Conservation (phyloP, 2,329 filamentous ascomycete species). For the Pseudogymnoascus sp. region DNA sequence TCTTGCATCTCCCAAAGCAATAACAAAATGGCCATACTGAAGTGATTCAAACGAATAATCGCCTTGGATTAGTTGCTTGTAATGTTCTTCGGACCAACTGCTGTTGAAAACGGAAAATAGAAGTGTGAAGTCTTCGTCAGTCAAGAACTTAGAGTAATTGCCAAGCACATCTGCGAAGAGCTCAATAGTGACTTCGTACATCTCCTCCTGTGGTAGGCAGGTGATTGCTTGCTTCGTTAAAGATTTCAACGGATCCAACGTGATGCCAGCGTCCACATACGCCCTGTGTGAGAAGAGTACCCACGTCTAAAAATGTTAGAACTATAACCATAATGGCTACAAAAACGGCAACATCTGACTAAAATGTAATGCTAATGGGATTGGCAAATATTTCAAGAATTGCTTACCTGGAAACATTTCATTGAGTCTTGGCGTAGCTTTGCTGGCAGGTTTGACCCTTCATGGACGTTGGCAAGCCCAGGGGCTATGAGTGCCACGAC, state of each 20-base stretch:
- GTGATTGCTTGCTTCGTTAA: slow-evolving; percentile 52
- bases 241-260: slow-evolving; percentile 50
- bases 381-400: slow-evolving; percentile 9
- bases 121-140: slow-evolving; percentile 46
- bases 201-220: slow-evolving; percentile 48
- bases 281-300: slow-evolving; percentile 62
- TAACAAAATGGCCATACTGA: slow-evolving; percentile 58
- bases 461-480: slow-evolving; percentile 31
- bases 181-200: slow-evolving; percentile 54
- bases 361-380: slow-evolving; percentile 2
- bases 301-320: slow-evolving; percentile 49
- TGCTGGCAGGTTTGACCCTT: slow-evolving; percentile 33
- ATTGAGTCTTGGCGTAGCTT: slow-evolving; percentile 47
- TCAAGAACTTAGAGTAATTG: slow-evolving; percentile 57
- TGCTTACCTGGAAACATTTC: slow-evolving; percentile 50
- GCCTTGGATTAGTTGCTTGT: slow-evolving; percentile 46
- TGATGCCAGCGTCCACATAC: slow-evolving; percentile 46
- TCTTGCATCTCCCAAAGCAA: slow-evolving; percentile 61
- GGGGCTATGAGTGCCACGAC: slow-evolving; percentile 39
- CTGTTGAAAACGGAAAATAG: slow-evolving; percentile 53
- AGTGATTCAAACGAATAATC: slow-evolving; percentile 56
- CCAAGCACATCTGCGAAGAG: slow-evolving; percentile 56
- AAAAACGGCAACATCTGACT: slow-evolving; percentile 1
- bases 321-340: slow-evolving; percentile 10
- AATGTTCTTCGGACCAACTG: slow-evolving; percentile 48